A percentile compares a stretch with the other conserved stretches of the same genome.
Evolutionary conservation across 2,329 filamentous ascomycete species (phyloP).

Genomic region (Aspergillus niger): DNA sequence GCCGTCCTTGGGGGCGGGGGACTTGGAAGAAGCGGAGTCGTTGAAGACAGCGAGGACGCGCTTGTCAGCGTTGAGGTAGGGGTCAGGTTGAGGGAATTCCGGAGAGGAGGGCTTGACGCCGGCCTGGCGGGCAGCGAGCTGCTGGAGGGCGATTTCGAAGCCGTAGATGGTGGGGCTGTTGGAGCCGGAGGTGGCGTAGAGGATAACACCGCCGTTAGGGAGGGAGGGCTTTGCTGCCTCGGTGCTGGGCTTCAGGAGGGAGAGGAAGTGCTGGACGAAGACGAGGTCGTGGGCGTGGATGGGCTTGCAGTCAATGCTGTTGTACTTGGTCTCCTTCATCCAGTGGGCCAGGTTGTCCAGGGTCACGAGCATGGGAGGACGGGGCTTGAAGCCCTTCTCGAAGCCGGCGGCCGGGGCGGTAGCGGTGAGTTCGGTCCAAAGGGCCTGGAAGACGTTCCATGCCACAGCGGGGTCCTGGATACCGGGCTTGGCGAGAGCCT

Average conservation of each 20-base stretch:
- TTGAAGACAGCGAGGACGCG: constrained; percentile 52
- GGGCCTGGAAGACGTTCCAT: constrained; percentile 76
- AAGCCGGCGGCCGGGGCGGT: constrained; percentile 47
- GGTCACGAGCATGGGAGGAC: constrained; percentile 69
- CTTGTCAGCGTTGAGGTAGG: constrained; percentile 56
- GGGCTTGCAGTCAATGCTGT: constrained; percentile 66
- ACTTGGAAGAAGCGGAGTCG: constrained; percentile 25
- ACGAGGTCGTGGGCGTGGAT: constrained; percentile 86
- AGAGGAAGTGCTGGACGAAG: constrained; percentile 73
- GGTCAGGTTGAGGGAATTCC: constrained; percentile 51
- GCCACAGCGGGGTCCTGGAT: constrained; percentile 74
- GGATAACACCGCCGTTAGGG: constrained; percentile 74
- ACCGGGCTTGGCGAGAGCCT: constrained; percentile 67
- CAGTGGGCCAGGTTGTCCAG: constrained; percentile 80
- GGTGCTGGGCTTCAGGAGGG: constrained; percentile 56
- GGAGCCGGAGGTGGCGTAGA: constrained; percentile 72
- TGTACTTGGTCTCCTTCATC: constrained; percentile 78
- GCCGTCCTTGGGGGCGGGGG: constrained; percentile 28
- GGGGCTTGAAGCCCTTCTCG: constrained; percentile 47
- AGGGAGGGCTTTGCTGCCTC: constrained; percentile 43
- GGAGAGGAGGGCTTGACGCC: constrained; percentile 40
- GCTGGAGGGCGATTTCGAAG: constrained; percentile 67
- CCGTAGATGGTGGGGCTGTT: constrained; percentile 67
- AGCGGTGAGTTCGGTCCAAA: constrained; percentile 75
- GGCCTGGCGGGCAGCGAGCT: constrained; percentile 48